Evolutionary conservation across 371 early-diverging fungal genomes (phyloP).

Genomic region (Coemansia sp.): DNA sequence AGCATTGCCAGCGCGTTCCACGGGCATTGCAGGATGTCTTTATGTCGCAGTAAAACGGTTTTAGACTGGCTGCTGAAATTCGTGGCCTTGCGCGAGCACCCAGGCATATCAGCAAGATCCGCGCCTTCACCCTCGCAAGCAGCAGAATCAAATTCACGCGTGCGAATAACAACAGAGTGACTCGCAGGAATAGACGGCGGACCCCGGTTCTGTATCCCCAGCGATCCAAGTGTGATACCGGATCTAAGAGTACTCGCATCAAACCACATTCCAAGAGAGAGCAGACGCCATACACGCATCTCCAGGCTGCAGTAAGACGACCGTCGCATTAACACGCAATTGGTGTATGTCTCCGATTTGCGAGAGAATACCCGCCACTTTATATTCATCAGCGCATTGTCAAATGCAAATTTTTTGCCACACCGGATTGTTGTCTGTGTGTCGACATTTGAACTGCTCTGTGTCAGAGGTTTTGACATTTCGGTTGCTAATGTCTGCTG

Average conservation of each 20-base stretch:
- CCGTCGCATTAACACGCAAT: constrained; percentile 38
- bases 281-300: constrained; percentile 42
- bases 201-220: constrained; percentile 13
- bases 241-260: constrained; percentile 21
- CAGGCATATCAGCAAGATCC: not conserved
- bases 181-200: not conserved
- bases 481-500: not conserved
- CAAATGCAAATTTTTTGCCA: constrained; percentile 7
- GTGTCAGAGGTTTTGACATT: too few species aligned
- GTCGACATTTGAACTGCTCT: not conserved
- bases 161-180: constrained; percentile 9
- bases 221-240: constrained; percentile 36
- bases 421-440: not conserved
- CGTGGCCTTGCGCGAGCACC: not conserved
- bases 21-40: constrained; percentile 28
- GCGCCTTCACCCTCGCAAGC: not conserved
- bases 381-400: constrained; percentile 1
- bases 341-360: constrained; percentile 24
- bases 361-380: constrained; percentile 30
- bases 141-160: not conserved
- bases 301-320: constrained; percentile 43
- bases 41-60: constrained; percentile 33
- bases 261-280: constrained; percentile 41
- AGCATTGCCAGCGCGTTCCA: constrained; percentile 49
- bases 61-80: constrained; percentile 5